Evolutionary conservation across 331 rosid species (phyloP), one percentile per base, ranked within the genome.

Genomic region (Arachis monticola): DNA sequence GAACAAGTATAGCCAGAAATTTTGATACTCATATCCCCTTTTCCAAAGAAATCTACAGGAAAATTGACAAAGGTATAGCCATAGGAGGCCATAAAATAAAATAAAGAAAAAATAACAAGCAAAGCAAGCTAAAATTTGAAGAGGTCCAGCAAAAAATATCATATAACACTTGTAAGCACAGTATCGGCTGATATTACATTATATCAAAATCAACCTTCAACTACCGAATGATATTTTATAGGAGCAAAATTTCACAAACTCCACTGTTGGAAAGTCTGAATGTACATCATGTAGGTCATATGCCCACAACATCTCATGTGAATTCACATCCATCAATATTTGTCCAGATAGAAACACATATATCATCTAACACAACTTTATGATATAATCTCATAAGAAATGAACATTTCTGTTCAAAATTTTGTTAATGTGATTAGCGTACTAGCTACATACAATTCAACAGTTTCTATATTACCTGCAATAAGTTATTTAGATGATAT

Each of bases 131-230:
- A 51, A 58, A 62, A 32, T 41, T 46, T 58, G 22, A 22, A 56
- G 27, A 11, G 53, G 59, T 45, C 56, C 42, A 35, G 48, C 12
- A 46, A 14, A 48, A 66, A 71, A 66, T 10, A 38, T 60, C 61
- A 74, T 50, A 44, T 55, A 31, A 59, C 35, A 60, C 72, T 53
- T 69, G 32, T 11, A 55, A 41, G 47, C 58, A 64, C 2, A 61
- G 38, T 70, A 48, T 58, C 46, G 67, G 31, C 48, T 64, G 64
- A 46, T 46, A 72, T 46, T 11, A 48, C 45, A 63, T 72, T 38
- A 72, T 64, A 79, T 72, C 47, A 79, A 64, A 72, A 67, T 69
- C 75, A 77, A 77, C 41, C 64, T 69, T 51, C 22, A 45, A 27
- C 17, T 41, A 12, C 5, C 17, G 45, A 64, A 65, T 12, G 66